These are phyloP conservation scores for Puccinia coronata DNA, from an alignment of 1,284 basidiomycete species.

Conservation along the genomic window DNA sequence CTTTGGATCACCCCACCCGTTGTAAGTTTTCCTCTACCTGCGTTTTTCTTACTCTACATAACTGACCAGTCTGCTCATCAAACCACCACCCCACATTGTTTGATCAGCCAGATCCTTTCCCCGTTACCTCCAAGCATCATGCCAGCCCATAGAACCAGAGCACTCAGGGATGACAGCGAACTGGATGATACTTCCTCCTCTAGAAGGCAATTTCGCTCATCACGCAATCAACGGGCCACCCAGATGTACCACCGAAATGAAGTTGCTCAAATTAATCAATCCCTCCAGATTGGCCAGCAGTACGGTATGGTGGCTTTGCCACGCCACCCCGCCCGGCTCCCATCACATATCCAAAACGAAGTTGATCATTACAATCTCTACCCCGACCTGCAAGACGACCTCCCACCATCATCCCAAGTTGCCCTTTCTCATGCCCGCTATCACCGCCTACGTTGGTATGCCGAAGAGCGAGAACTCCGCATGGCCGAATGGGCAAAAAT, in stretches of 20 bases:
- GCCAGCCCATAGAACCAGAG: not conserved
- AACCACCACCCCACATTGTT: no score
- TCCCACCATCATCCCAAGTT: not conserved
- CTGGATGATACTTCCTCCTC: not conserved
- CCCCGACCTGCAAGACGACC: not conserved
- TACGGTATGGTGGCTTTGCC: not conserved
- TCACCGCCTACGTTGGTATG: not conserved
- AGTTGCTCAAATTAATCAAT: not conserved
- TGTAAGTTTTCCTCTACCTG: no score
- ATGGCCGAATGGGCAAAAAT: constrained; percentile 2
- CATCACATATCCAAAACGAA: not conserved
- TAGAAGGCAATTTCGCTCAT: not conserved
- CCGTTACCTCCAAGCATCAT: no score
- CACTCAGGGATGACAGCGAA: not conserved
- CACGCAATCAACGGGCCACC: not conserved
- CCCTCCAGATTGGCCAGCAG: not conserved
- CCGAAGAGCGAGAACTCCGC: not conserved
- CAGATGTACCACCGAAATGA: not conserved
- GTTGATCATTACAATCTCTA: not conserved
- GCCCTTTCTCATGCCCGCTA: not conserved
- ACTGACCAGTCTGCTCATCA: no score
- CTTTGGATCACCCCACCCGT: no score
- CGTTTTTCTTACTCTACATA: no score
- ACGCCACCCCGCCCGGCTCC: not conserved
- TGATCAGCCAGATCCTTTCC: no score